Percentiles rank a stretch among this genome's conserved stretches.
Conservation (phyloP, 2,329 filamentous ascomycete species). For the Fusarium algeriense region DNA sequence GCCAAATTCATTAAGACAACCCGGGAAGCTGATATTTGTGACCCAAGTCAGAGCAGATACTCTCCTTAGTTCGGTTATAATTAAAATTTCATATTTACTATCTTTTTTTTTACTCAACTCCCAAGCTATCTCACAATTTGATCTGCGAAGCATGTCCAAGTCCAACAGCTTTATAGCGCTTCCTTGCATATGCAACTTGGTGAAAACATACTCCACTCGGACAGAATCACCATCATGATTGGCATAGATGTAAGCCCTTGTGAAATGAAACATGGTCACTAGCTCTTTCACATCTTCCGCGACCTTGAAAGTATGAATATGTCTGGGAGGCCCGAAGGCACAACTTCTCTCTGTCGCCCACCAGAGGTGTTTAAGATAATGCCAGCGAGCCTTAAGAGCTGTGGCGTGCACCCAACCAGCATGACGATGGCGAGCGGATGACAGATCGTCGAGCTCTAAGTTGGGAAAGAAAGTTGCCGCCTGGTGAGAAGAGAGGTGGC, state of each 20-base stretch:
- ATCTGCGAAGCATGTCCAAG: not conserved
- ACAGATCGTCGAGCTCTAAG: conserved; percentile 18
- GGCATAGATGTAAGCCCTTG: not conserved
- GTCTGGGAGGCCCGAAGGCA: conserved; percentile 36
- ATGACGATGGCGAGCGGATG: conserved; percentile 51
- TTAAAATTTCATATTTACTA: not conserved
- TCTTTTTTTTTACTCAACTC: not conserved
- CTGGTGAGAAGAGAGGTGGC: not conserved
- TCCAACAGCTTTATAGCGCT: not conserved
- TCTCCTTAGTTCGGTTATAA: not conserved
- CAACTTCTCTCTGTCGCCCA: not conserved
- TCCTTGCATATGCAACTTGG: not conserved
- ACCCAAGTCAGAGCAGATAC: not conserved
- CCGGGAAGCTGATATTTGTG: not conserved
- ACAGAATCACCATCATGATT: not conserved
- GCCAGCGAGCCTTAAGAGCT: not conserved
- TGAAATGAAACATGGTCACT: not conserved
- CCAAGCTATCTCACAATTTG: not conserved
- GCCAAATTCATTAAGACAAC: too few relatives aligned
- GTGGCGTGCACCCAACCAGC: conserved; percentile 34
- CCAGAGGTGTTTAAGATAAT: not conserved
- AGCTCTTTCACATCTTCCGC: not conserved
- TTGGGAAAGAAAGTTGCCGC: not conserved
- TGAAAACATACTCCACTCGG: conserved; percentile 4
- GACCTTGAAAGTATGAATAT: conserved; percentile 49